Evolutionary conservation across 1,139 yeast genomes (phyloP), one percentile per base, ranked within the genome.

Genomic region (Arxiozyma slooffiae): DNA sequence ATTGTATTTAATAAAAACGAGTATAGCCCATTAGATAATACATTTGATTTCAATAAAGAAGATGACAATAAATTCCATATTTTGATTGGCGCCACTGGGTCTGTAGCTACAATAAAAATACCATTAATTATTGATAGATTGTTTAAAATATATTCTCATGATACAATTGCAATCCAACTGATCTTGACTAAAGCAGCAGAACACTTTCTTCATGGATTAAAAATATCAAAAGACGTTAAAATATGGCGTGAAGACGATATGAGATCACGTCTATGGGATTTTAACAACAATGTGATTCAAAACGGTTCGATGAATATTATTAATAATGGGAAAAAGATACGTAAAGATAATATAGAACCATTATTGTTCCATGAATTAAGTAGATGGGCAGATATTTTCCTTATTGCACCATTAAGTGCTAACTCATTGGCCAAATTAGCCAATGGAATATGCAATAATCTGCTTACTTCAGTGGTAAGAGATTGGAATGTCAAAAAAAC

Each of bases 191-290:
- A 80, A 58, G 76, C 87, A 1, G 95, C 97, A 0, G 83, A 84
- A 57, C 95, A 85, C 65, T 92, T 90, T 61, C 70, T 88, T 52
- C 81, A 74, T 68, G 95, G 95, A 1, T 69, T 82, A 48, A 88
- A 87, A 60, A 78, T 89, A 30, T 87, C 92, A 37, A 75, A 82
- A 4, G 89, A 85, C 55, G 94, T 90, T 44, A 85, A 86, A 61
- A 81, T 92, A 41, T 92, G 97, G 97, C 74, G 94, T 61, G 97
- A 92, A 66, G 83, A 81, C 54, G 97, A 92, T 66, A 96, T 88
- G 6, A 45, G 24, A 22, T 48, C 66, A 88, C 97, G 96, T 80
- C 76, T 52, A 20, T 39, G 18, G 17, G 77, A 77, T 46, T 80
- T 78, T 48, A 71, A 70, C 38, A 71, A 30, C n/a, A n/a, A 69